phyloP scores from a whole-genome alignment of 164 flowering plant genomes.

The Stephania japonica region DNA sequence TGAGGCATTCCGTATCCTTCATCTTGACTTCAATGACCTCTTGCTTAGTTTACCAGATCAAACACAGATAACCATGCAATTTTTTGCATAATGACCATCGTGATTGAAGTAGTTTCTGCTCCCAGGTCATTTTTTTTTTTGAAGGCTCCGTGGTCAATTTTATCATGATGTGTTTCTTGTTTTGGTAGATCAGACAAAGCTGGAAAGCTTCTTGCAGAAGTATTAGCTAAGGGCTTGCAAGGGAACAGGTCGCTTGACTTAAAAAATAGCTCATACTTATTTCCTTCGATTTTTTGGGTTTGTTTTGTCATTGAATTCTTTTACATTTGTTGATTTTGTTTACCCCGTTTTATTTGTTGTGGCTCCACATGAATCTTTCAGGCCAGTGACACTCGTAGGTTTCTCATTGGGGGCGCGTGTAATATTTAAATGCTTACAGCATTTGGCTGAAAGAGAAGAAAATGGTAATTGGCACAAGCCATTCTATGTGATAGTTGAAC shows the following conservation, averaged over 20 bases:
- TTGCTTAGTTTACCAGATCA: neutral
- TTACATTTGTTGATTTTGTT: neutral
- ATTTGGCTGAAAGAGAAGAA: conserved; percentile 61
- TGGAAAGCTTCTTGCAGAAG: conserved; percentile 90
- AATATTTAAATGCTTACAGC: conserved; percentile 82
- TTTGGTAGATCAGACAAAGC: conserved; percentile 81
- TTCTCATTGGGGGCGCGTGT: conserved; percentile 95
- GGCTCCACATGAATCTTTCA: conserved; percentile 29
- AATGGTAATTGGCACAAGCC: conserved; percentile 18
- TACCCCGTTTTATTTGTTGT: neutral
- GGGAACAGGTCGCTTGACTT: conserved; percentile 67
- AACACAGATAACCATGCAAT: neutral
- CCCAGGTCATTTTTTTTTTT: no score
- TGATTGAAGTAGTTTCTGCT: neutral
- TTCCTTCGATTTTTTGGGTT: conserved; percentile 5
- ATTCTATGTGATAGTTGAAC: neutral
- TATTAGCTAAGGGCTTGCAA: conserved; percentile 70
- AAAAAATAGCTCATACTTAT: neutral
- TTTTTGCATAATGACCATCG: neutral
- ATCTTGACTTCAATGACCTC: neutral
- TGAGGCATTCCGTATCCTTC: neutral
- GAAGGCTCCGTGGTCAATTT: neutral
- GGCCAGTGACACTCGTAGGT: conserved; percentile 95
- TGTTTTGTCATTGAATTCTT: neutral
- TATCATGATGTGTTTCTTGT: neutral